Percentiles rank a stretch among this genome's conserved stretches.
Evolutionary conservation across 2,329 filamentous ascomycete species (phyloP).

Genomic region (Stachybotrys chartarum): DNA sequence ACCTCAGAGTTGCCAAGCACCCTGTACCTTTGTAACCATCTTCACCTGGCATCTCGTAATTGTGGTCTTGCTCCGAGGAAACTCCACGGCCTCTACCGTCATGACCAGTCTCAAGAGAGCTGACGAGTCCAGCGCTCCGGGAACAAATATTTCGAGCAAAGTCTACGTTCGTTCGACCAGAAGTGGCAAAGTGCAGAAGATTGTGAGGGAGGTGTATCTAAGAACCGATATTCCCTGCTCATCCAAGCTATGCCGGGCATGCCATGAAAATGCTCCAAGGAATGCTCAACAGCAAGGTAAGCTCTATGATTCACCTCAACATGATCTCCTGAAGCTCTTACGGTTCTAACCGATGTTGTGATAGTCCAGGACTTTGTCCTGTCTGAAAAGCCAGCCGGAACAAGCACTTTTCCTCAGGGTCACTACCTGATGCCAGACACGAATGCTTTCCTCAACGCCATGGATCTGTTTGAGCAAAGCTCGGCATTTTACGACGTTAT

Average conservation of each 20-base stretch:
- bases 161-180: constrained; percentile 91
- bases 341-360: constrained; percentile 4
- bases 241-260: constrained; percentile 75
- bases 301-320: constrained; percentile 8
- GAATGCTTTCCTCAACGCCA: constrained; percentile 88
- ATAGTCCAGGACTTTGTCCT: constrained; percentile 77
- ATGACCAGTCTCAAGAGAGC: constrained; percentile 63
- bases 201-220: constrained; percentile 92
- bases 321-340: too few species aligned
- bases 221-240: constrained; percentile 97
- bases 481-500: constrained; percentile 95
- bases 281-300: constrained; percentile 73
- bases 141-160: constrained; percentile 84
- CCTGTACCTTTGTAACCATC: too few species aligned
- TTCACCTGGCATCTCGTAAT: not conserved
- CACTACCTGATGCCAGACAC: constrained; percentile 96
- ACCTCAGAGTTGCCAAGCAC: too few species aligned
- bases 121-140: constrained; percentile 42
- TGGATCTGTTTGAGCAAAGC: constrained; percentile 93
- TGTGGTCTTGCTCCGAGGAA: not conserved
- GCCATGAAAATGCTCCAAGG: constrained; percentile 65
- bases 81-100: constrained; percentile 6
- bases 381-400: constrained; percentile 80
- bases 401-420: constrained; percentile 72
- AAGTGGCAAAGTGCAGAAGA: constrained; percentile 97